Percentiles rank a stretch among this genome's conserved stretches.
Conservation (phyloP, 441 rosid genomes). For the Bocquillonia castaneifolia region DNA sequence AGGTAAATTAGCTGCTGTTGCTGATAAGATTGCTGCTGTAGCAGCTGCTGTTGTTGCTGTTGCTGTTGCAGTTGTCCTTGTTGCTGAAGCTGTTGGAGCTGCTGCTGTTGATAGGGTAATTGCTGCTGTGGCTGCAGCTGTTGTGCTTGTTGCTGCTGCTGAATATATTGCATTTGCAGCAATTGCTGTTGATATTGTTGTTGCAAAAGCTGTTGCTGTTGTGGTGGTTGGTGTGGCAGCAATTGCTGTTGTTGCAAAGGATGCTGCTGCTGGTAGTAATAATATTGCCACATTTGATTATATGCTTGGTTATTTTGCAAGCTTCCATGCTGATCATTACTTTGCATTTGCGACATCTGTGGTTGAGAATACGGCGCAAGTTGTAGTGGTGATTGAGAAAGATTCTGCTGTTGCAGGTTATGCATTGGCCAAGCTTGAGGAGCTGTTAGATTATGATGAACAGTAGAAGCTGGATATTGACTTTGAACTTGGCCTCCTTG, state of each 20-base stretch:
- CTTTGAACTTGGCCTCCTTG: conserved; percentile 32
- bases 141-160: conserved; percentile 30
- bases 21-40: conserved; percentile 24
- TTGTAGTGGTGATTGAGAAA: conserved; percentile 31
- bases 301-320: conserved; percentile 50
- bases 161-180: conserved; percentile 35
- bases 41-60: conserved; percentile 28
- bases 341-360: conserved; percentile 45
- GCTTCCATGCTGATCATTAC: conserved; percentile 39
- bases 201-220: conserved; percentile 34
- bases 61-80: conserved; percentile 31
- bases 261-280: conserved; percentile 58
- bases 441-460: conserved; percentile 26
- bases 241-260: conserved; percentile 44
- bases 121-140: conserved; percentile 29
- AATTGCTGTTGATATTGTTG: conserved; percentile 42
- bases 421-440: conserved; percentile 37
- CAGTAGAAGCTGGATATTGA: conserved; percentile 30
- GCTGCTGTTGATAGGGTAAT: conserved; percentile 25
- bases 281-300: conserved; percentile 74
- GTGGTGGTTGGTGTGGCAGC: conserved; percentile 35
- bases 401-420: conserved; percentile 37
- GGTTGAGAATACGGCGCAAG: conserved; percentile 38
- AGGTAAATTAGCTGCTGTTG: conserved; percentile 23
- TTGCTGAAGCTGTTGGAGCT: conserved; percentile 25